These are phyloP conservation scores for Saprolegnia diclina DNA, from an alignment of 352 stramenopile genomes.

Conservation along the genomic window DNA sequence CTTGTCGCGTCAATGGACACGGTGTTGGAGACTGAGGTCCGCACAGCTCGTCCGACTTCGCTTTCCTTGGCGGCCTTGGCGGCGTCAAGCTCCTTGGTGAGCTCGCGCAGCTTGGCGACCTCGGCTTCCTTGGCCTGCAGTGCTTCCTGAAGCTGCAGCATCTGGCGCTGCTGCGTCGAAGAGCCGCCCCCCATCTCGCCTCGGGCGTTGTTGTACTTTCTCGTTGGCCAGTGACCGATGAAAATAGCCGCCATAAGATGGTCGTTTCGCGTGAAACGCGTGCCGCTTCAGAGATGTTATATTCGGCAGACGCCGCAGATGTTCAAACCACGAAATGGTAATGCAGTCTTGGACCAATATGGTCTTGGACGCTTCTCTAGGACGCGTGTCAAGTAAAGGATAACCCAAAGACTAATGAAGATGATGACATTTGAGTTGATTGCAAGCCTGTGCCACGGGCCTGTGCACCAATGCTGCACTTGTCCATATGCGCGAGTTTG, in stretches of 20 bases:
- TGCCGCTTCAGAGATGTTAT: neutral
- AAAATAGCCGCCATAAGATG: neutral
- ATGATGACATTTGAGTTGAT: no score
- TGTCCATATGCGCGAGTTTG: neutral
- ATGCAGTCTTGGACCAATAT: no score
- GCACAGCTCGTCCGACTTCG: slow-evolving; percentile 28
- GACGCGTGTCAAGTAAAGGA: no score
- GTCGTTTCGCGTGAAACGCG: slow-evolving; percentile 3
- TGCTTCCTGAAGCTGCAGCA: slow-evolving; percentile 12
- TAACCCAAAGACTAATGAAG: no score
- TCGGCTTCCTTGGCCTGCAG: slow-evolving; percentile 24
- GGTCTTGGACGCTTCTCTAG: no score
- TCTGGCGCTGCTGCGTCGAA: slow-evolving; percentile 19
- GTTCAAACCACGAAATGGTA: neutral
- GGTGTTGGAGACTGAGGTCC: slow-evolving; percentile 76
- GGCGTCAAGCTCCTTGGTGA: slow-evolving; percentile 18
- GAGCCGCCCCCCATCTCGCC: slow-evolving; percentile 13
- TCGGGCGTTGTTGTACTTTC: neutral
- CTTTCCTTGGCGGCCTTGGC: slow-evolving; percentile 4
- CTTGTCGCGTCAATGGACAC: slow-evolving; percentile 80
- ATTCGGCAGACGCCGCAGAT: no score
- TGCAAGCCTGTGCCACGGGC: no score
- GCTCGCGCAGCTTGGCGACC: slow-evolving; percentile 7
- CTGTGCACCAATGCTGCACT: neutral
- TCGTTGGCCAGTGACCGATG: neutral